Percentiles rank a stretch among this genome's conserved stretches.
Evolutionary conservation across 2,329 filamentous ascomycete genomes (phyloP).

Genomic region (Teratosphaeriaceae sp.): DNA sequence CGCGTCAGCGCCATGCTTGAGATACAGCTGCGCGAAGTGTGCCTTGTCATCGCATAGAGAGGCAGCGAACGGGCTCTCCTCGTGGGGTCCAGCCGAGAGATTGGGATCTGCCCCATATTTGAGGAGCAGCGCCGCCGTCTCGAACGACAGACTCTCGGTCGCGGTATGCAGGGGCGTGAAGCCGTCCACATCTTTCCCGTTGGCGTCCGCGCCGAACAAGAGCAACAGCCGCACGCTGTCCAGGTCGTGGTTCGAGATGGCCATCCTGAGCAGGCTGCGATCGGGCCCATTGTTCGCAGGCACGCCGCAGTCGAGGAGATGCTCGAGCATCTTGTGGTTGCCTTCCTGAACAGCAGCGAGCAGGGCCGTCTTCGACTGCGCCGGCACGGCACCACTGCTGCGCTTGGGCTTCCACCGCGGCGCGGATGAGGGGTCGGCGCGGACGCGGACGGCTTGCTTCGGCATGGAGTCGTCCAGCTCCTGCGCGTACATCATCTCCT

Average conservation of each 20-base stretch:
- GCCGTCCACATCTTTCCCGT: conserved; percentile 54
- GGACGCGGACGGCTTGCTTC: conserved; percentile 43
- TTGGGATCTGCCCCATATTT: conserved; percentile 60
- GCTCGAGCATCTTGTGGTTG: conserved; percentile 22
- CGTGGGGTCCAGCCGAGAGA: conserved; percentile 42
- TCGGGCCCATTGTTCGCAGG: conserved; percentile 13
- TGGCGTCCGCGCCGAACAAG: conserved; percentile 52
- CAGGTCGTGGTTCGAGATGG: conserved; percentile 22
- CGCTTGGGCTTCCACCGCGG: conserved; percentile 16
- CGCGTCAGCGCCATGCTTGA: conserved; percentile 56
- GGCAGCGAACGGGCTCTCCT: conserved; percentile 50
- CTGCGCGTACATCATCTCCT: conserved; percentile 24
- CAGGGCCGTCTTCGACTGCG: conserved; percentile 33
- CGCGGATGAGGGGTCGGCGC: conserved; percentile 29
- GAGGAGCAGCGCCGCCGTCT: conserved; percentile 53
- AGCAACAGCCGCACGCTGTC: conserved; percentile 48
- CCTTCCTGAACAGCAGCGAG: conserved; percentile 28
- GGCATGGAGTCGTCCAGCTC: conserved; percentile 35
- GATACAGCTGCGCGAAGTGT: conserved; percentile 52
- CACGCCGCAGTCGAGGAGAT: conserved; percentile 23
- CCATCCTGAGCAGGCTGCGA: conserved; percentile 16
- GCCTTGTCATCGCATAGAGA: conserved; percentile 47
- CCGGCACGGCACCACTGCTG: conserved; percentile 19
- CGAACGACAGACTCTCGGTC: conserved; percentile 42
- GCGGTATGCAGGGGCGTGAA: conserved; percentile 54